Evolutionary conservation across 257 asterid species (phyloP).

Genomic region (Salvia rosmarinus): DNA sequence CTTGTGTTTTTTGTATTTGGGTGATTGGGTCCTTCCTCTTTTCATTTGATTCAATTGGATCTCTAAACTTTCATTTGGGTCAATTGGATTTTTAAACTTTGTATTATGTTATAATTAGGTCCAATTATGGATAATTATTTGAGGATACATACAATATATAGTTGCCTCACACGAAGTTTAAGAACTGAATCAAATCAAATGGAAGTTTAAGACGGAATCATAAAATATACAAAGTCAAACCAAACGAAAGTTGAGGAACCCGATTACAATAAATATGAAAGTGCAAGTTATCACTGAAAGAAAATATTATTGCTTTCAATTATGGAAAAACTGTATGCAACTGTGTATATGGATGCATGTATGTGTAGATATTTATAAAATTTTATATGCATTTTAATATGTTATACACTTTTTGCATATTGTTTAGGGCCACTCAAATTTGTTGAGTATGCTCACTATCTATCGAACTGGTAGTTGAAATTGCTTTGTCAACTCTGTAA

Average conservation of each 20-base stretch:
- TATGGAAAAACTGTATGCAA: not conserved
- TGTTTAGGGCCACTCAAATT: slow-evolving; percentile 28
- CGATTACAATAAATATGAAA: not conserved
- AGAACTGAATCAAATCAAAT: not conserved
- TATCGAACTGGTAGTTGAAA: slow-evolving; percentile 44
- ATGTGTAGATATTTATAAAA: not conserved
- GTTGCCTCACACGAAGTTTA: not conserved
- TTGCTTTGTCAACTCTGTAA: slow-evolving; percentile 34
- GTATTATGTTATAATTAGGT: not conserved
- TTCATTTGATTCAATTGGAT: not conserved
- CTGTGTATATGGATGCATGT: not conserved
- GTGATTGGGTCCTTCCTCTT: too few relatives aligned
- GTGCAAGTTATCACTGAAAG: not conserved
- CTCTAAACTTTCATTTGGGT: not conserved
- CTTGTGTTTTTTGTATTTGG: not conserved
- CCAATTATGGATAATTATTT: too few relatives aligned
- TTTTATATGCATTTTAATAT: not conserved
- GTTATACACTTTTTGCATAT: slow-evolving; percentile 3
- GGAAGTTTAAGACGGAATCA: too few relatives aligned
- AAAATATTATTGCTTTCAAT: too few relatives aligned
- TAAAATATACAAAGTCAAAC: too few relatives aligned
- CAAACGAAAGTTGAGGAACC: too few relatives aligned
- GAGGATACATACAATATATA: too few relatives aligned
- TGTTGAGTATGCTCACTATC: slow-evolving; percentile 26
- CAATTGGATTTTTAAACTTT: too few relatives aligned